A percentile compares a stretch with the other conserved stretches of the same genome.
These are phyloP conservation scores for Setaria italica DNA, from an alignment of 202 grass and related monocot genomes.

Conservation along the genomic window DNA sequence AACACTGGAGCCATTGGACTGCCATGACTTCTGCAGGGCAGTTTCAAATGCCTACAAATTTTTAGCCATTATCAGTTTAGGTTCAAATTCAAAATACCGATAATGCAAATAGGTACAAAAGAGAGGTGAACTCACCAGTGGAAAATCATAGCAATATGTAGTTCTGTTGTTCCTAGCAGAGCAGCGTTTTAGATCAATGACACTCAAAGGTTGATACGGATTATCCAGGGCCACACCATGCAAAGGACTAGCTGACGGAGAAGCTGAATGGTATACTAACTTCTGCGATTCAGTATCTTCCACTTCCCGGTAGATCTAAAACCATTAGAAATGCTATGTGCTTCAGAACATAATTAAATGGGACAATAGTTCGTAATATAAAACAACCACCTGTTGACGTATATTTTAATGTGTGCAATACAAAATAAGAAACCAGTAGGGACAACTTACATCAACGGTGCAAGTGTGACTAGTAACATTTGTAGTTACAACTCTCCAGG, in stretches of 20 bases:
- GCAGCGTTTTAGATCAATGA: conserved; percentile 77
- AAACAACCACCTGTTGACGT: conserved; percentile 17
- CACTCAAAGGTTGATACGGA: conserved; percentile 65
- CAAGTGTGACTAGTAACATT: conserved; percentile 87
- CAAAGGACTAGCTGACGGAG: conserved; percentile 46
- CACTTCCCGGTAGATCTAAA: conserved; percentile 73
- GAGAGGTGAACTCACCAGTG: conserved; percentile 56
- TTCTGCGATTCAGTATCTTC: conserved; percentile 63
- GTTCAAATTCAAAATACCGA: background rate
- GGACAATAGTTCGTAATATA: conserved; percentile 7
- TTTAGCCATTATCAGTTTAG: conserved; percentile 28
- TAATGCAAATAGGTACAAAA: background rate
- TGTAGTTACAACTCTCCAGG: conserved; percentile 78
- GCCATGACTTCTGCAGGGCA: conserved; percentile 63
- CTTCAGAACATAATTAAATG: conserved; percentile 37
- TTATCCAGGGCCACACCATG: conserved; percentile 64
- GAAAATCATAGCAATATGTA: conserved; percentile 91
- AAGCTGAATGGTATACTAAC: conserved; percentile 63
- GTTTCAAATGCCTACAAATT: conserved; percentile 78
- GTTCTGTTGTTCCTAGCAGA: conserved; percentile 77
- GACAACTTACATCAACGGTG: conserved; percentile 71
- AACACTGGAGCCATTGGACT: conserved; percentile 43
- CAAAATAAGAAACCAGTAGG: conserved; percentile 9
- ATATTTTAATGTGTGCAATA: background rate
- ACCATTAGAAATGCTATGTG: conserved; percentile 36